Evolutionary conservation across 2,329 filamentous ascomycete genomes (phyloP).

Genomic region (Metarhizium guizhouense): DNA sequence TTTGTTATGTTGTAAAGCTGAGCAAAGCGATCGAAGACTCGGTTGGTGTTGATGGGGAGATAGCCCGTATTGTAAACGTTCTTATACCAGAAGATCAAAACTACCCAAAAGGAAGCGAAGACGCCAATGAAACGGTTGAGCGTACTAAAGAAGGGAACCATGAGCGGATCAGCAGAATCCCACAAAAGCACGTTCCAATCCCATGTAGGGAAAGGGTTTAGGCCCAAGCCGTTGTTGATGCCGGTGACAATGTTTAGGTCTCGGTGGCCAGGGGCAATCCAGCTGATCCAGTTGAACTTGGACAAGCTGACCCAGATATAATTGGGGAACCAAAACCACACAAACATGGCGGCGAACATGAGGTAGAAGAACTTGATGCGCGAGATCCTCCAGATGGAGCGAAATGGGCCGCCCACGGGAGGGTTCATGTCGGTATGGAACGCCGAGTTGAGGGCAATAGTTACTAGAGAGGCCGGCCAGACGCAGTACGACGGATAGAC

Average conservation of each 20-base stretch:
- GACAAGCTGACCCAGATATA: slow-evolving; percentile 43
- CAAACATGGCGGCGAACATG: slow-evolving; percentile 42
- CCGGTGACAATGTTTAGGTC: slow-evolving; percentile 34
- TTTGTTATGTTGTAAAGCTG: slow-evolving; percentile 36
- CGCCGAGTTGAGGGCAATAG: slow-evolving; percentile 44
- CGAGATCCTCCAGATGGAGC: slow-evolving; percentile 35
- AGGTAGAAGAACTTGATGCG: slow-evolving; percentile 43
- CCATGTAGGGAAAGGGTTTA: slow-evolving; percentile 37
- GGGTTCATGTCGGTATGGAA: slow-evolving; percentile 38
- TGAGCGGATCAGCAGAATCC: slow-evolving; percentile 34
- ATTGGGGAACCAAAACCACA: slow-evolving; percentile 51
- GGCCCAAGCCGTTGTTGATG: slow-evolving; percentile 34
- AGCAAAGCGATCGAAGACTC: slow-evolving; percentile 40
- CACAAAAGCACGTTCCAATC: slow-evolving; percentile 39
- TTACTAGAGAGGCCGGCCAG: slow-evolving; percentile 48
- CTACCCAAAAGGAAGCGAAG: slow-evolving; percentile 44
- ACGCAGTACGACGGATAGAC: slow-evolving; percentile 48
- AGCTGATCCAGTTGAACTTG: slow-evolving; percentile 48
- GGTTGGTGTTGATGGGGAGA: slow-evolving; percentile 42
- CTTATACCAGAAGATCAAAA: slow-evolving; percentile 48
- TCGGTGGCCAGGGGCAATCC: slow-evolving; percentile 40
- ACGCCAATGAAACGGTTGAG: slow-evolving; percentile 53
- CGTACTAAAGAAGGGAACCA: slow-evolving; percentile 48
- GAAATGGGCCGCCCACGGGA: slow-evolving; percentile 31
- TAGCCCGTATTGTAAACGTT: slow-evolving; percentile 50